phyloP scores from a whole-genome alignment of 2,329 filamentous ascomycete species.

The Onygena corvina region DNA sequence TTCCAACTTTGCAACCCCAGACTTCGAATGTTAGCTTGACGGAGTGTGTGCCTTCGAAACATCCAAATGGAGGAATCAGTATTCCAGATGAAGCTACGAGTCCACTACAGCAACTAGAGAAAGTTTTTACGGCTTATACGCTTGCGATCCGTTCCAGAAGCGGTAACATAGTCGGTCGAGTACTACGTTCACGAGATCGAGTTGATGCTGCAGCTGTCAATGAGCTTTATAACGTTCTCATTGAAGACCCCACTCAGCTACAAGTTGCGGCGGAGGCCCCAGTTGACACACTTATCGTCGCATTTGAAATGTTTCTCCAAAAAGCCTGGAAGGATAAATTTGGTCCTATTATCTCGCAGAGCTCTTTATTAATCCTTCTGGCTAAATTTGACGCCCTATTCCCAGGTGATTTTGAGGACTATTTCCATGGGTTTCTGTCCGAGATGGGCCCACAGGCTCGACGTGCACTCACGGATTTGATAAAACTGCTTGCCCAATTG shows the following conservation, averaged over 20 bases:
- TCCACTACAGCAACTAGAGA: constrained; percentile 62
- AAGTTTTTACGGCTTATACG: constrained; percentile 73
- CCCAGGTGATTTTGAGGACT: constrained; percentile 42
- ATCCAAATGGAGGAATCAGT: constrained; percentile 37
- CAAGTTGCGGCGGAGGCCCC: constrained; percentile 63
- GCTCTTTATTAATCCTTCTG: constrained; percentile 63
- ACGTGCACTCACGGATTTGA: constrained; percentile 68
- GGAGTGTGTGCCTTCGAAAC: constrained; percentile 14
- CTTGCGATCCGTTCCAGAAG: constrained; percentile 72
- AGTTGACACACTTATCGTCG: constrained; percentile 75
- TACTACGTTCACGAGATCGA: constrained; percentile 54
- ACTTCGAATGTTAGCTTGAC: constrained; percentile 30
- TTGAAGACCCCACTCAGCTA: constrained; percentile 69
- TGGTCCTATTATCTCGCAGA: constrained; percentile 65
- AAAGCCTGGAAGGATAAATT: constrained; percentile 83
- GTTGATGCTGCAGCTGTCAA: constrained; percentile 74
- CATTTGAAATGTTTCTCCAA: constrained; percentile 85
- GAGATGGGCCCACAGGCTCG: constrained; percentile 49
- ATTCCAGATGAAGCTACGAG: constrained; percentile 45
- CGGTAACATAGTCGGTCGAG: constrained; percentile 71
- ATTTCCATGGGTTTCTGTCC: constrained; percentile 42
- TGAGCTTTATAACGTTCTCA: constrained; percentile 76
- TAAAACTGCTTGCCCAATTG: constrained; percentile 75
- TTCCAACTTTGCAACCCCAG: constrained; percentile 32
- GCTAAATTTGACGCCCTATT: constrained; percentile 32